Evolutionary conservation across 2,329 filamentous ascomycete genomes (phyloP), one percentile per base, ranked within the genome.

Genomic region (Botrytis fabae): DNA sequence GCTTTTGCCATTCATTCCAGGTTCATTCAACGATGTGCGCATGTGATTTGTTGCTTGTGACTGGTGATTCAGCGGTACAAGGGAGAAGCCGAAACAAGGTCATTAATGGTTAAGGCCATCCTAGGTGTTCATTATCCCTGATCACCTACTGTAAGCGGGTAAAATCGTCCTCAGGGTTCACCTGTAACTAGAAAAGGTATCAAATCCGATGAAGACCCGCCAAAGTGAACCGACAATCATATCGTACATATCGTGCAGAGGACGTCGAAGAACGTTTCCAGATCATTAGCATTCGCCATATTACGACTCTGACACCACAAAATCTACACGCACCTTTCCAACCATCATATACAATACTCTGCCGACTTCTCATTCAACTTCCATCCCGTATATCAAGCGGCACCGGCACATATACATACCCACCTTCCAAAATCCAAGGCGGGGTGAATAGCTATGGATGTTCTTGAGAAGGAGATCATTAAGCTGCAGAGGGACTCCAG

Each of bases 391-490:
- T 20, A 68, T 59, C 40, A 38, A 40, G 44, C 44, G 38, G 35
- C 62, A 20, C 25, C 20, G 25, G 25, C 51, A 40, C 35, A 40
- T 6, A 28, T n/a, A 35, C 40, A 62, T 42, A 54, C 28, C 51
- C 28, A 7, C 28, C 32, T 60, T 28, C 64, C 62, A n/a, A 25
- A 63, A 20, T 20, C 38, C 48, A 63, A 59, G 73, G 75, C 71
- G 76, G 78, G 77, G 77, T 72, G 73, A 73, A 74, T 64, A 78
- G 76, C 73, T 73, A 81, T 81, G 80, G 80, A 81, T 72, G 74
- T 72, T 35, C 76, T 82, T 61, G 75, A 80, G 71, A 72, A 73
- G 42, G 80, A 81, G 73, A 76, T 81, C 60, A 76, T 76, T 16
- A 79, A 79, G 75, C 74, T 82, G 62, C 77, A 75, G 64, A 78